A percentile compares a stretch with the other conserved stretches of the same genome.
phyloP scores from a whole-genome alignment of 768 basidiomycete genomes.

The Trametes cubensis region DNA sequence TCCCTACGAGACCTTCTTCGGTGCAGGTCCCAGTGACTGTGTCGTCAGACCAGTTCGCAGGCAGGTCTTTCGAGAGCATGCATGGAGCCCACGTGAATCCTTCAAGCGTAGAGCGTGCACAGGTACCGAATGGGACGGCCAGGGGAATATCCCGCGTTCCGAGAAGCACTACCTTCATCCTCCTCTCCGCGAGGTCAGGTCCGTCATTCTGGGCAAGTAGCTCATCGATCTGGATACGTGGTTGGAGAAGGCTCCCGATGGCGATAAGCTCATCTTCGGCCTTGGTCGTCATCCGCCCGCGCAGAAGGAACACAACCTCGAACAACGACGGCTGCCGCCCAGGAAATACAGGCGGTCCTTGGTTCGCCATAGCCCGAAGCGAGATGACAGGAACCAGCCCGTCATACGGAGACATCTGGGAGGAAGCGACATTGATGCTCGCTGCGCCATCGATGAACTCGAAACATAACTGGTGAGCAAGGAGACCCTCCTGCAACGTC shows the following conservation, averaged over 20 bases:
- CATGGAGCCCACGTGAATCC: neutral
- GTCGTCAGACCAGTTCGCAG: neutral
- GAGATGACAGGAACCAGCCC: neutral
- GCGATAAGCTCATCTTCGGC: constrained; percentile 17
- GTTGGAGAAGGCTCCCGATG: constrained; percentile 11
- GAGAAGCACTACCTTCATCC: constrained; percentile 12
- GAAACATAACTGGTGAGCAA: constrained; percentile 4
- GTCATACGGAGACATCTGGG: neutral
- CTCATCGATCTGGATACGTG: neutral
- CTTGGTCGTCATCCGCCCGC: constrained; percentile 4
- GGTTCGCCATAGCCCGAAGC: neutral
- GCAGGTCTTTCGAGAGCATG: neutral
- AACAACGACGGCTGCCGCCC: neutral
- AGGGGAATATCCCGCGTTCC: neutral
- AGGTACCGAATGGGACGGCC: neutral
- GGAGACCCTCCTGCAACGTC: constrained; percentile 10
- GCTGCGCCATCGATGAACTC: neutral
- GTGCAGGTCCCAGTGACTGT: neutral
- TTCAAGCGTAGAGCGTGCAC: neutral
- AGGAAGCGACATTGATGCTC: neutral
- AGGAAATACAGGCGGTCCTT: neutral
- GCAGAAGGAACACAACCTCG: constrained; percentile 9
- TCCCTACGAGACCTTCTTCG: neutral
- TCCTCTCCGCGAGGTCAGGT: constrained; percentile 5
- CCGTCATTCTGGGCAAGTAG: constrained; percentile 1